Percentiles rank a stretch among this genome's conserved stretches.
Evolutionary conservation across 805 yeast genomes (phyloP).

Genomic region (Dipodascus albidus): DNA sequence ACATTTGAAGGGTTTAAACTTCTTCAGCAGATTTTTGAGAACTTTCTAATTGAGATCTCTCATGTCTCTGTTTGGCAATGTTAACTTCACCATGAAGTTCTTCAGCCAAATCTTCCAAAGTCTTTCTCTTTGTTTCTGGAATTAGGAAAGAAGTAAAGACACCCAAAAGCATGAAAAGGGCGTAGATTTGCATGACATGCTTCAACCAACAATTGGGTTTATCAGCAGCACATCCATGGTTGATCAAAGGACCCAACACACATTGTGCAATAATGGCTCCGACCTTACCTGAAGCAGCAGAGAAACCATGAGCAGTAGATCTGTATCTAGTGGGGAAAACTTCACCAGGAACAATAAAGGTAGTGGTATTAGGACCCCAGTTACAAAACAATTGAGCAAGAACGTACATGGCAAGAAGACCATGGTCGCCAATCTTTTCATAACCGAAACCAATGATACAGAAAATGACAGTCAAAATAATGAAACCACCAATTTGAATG

Average conservation of each 20-base stretch:
- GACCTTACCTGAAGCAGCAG: conserved; percentile 85
- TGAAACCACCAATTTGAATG: conserved; percentile 67
- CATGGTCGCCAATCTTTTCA: conserved; percentile 53
- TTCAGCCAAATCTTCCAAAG: conserved; percentile 75
- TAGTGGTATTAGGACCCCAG: conserved; percentile 89
- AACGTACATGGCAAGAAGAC: conserved; percentile 66
- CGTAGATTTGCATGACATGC: conserved; percentile 89
- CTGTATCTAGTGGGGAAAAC: conserved; percentile 89
- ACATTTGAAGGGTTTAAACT: too few species aligned
- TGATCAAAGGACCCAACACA: conserved; percentile 49
- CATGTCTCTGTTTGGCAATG: background rate
- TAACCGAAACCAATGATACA: conserved; percentile 79
- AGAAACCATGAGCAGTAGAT: conserved; percentile 90
- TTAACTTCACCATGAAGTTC: conserved; percentile 72
- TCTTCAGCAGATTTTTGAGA: background rate
- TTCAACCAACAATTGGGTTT: conserved; percentile 68
- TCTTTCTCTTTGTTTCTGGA: conserved; percentile 88
- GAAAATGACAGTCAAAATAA: conserved; percentile 57
- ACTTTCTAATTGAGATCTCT: background rate
- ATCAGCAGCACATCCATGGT: conserved; percentile 62
- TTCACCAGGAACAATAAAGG: conserved; percentile 87
- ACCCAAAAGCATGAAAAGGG: conserved; percentile 84
- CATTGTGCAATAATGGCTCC: conserved; percentile 75
- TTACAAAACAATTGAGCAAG: conserved; percentile 80
- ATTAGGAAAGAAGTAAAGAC: conserved; percentile 49